Base-by-base conservation (phyloP, 192 early-diverging fungal species). In the Nowakowskiella sp. region DNA sequence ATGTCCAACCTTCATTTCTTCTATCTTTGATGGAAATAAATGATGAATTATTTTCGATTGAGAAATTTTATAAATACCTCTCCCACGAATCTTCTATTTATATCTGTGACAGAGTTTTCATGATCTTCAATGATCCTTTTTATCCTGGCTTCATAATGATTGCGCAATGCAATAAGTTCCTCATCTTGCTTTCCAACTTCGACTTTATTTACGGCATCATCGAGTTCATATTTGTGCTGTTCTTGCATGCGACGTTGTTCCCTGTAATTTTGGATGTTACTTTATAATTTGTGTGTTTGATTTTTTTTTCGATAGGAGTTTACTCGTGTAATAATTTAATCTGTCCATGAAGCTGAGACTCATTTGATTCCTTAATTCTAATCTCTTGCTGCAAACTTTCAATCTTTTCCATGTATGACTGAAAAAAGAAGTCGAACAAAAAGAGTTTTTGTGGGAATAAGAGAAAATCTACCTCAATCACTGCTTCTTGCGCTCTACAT, bases 371-470 rank as follows among this genome's bases (percentile, higher is more conserved):
- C n/a, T n/a, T n/a, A n/a, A n/a, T n/a, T n/a, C n/a, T n/a, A n/a
- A n/a, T n/a, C n/a, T n/a, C n/a, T n/a, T n/a, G n/a, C n/a, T n/a
- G n/a, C n/a, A n/a, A n/a, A n/a, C 10, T n/a, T 6, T 33, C 34
- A 34, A 72, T 70, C 16, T 46, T 66, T 27, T 62, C 47, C 7
- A 67, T 29, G 30, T 72, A 62, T 8, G 51, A 6, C 63, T 71
- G 21, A 6, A 21, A 47, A 28, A 9, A 5, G 8, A n/a, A n/a
- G 47, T 13, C 39, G 13, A 47, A 47, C 13, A 13, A 13, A 47
- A 10, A 47, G 47, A 47, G 13, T 19, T 19, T 13, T 13, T 47
- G 34, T 47, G 10, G n/a, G n/a, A 19, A 28, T 10, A 19, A 28
- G 13, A 13, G 39, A 27, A 47, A 13, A 19, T 7, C 29, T 26